Evolutionary conservation across 2,329 filamentous ascomycete genomes (phyloP), one percentile per base, ranked within the genome.

Genomic region (Leptodontidium sp.): DNA sequence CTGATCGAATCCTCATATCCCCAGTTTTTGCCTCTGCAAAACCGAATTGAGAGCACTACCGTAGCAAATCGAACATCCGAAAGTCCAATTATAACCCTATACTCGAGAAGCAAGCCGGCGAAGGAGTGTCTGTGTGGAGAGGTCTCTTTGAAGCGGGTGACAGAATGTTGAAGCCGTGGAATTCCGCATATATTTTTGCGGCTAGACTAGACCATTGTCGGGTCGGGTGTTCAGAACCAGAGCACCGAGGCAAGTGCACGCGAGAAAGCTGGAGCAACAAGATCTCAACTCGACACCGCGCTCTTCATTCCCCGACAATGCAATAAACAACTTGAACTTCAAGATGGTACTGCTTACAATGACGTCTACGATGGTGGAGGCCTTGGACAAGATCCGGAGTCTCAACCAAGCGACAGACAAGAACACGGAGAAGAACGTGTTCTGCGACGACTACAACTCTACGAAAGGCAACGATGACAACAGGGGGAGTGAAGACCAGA

Each of bases 311-410:
- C 38, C 38, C n/a, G 7, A 67, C 59, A 63, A 69, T 66, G 66
- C 45, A 47, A 66, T 66, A 64, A 64, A 17, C 32, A 64, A 65
- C 50, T 35, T 49, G 52, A 71, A 73, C 50, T 35, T 49, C 55
- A 71, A 73, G 2, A 95, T 95, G 92, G 91, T 94, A 21, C 84
- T 92, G 53, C 87, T 96, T 52, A 92, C 90, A n/a, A 91, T 93
- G 84, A 94, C 91, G 4, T 79, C 86, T 74, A 83, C 87, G 73
- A 88, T 93, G 38, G 87, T 90, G 80, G 87, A 88, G 78, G 90
- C 86, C 0, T 76, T 94, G 12, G 75, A 82, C 17, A 79, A 74
- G 68, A 70, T 82, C 15, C 78, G 78, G 61, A 67, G 21, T 14
- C 59, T 59, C 5, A 29, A 70, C 17, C 43, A 43, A 50, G 45